phyloP scores from a whole-genome alignment of 768 basidiomycete species.

The Boletus huronensis region DNA sequence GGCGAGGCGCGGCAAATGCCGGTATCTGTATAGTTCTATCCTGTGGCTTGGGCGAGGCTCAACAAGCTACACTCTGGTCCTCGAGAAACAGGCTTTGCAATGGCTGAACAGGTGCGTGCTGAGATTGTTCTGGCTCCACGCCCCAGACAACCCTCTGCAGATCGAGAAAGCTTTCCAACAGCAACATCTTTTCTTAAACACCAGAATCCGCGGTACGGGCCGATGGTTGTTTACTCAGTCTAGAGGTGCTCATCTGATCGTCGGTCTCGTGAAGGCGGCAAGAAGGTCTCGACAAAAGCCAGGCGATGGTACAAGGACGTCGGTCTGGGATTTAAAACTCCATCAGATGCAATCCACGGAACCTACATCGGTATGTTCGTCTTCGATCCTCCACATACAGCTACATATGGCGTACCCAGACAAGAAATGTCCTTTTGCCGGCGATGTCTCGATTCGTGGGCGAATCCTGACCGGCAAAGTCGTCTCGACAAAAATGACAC shows the following conservation, averaged over 20 bases:
- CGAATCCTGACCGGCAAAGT: constrained; percentile 98
- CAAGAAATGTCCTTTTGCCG: constrained; percentile 99
- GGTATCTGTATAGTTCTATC: constrained; percentile 38
- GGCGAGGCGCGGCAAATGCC: constrained; percentile 30
- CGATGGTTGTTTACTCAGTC: constrained; percentile 5
- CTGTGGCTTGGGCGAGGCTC: constrained; percentile 34
- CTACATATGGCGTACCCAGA: constrained; percentile 45
- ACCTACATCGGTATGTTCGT: constrained; percentile 84
- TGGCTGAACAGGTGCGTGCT: constrained; percentile 59
- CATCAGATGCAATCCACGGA: constrained; percentile 90
- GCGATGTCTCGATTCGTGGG: constrained; percentile 95
- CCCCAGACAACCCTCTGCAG: constrained; percentile 36
- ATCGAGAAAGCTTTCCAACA: constrained; percentile 98
- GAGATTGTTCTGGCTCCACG: background rate
- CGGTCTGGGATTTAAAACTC: constrained; percentile 95
- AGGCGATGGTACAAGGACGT: constrained; percentile 99
- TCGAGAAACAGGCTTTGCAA: constrained; percentile 29
- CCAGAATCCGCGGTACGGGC: constrained; percentile 85
- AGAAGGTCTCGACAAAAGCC: constrained; percentile 91
- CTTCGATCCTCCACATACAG: background rate
- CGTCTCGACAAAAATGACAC: constrained; percentile 98
- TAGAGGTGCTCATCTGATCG: constrained; percentile 9
- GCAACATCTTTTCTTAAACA: constrained; percentile 97
- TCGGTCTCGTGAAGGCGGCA: constrained; percentile 48
- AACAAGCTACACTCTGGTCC: background rate